phyloP scores from a whole-genome alignment of 768 basidiomycete genomes.

The Hortiboletus flavorubellus region DNA sequence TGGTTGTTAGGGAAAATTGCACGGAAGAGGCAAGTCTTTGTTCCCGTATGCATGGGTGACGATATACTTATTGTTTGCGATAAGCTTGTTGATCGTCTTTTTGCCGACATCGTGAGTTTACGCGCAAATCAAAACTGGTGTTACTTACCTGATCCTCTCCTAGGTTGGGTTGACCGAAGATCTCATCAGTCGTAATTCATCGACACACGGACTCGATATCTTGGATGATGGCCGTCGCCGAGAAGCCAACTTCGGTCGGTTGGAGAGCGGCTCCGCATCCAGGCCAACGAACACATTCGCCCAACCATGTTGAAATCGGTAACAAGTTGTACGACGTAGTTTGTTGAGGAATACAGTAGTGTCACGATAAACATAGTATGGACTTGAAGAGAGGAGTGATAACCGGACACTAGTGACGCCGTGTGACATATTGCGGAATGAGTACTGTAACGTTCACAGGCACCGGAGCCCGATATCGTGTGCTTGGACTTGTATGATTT shows the following conservation, averaged over 20 bases:
- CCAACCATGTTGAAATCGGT: slow-evolving; percentile 47
- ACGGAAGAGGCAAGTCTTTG: slow-evolving; percentile 42
- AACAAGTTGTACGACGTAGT: background rate
- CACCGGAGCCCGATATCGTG: too few species aligned
- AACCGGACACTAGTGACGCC: too few species aligned
- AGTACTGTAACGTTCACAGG: too few species aligned
- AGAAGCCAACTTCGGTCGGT: slow-evolving; percentile 37
- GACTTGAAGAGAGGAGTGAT: too few species aligned
- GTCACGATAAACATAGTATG: too few species aligned
- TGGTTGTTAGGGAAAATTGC: slow-evolving; percentile 56
- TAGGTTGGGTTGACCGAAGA: slow-evolving; percentile 65
- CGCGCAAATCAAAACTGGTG: background rate
- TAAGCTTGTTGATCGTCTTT: slow-evolving; percentile 59
- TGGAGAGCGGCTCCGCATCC: slow-evolving; percentile 48
- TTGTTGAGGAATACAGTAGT: too few species aligned
- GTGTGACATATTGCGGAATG: too few species aligned
- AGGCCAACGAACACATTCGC: slow-evolving; percentile 60
- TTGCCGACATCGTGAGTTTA: slow-evolving; percentile 63
- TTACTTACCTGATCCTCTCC: background rate
- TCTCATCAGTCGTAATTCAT: slow-evolving; percentile 44
- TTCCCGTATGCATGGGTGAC: slow-evolving; percentile 21
- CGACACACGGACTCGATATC: slow-evolving; percentile 48
- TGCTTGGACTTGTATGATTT: too few species aligned
- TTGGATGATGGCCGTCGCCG: slow-evolving; percentile 33
- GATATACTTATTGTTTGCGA: slow-evolving; percentile 21